Evolutionary conservation across 1,284 basidiomycete genomes (phyloP), one percentile per base, ranked within the genome.

Genomic region (Rhodotorula sp.): DNA sequence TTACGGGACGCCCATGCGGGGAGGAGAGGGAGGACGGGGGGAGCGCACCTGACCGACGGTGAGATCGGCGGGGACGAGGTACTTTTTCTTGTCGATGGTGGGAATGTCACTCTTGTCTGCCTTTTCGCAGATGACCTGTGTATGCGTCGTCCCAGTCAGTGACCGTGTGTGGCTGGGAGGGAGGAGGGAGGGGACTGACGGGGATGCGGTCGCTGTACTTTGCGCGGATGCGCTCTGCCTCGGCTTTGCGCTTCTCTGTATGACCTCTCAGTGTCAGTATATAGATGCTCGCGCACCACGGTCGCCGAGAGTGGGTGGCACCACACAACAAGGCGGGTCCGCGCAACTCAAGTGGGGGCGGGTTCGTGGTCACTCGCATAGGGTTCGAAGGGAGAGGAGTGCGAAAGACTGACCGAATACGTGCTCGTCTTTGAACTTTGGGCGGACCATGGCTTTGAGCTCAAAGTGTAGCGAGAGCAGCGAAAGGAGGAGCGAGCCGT

Each of bases 71-170:
- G 96, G 96, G 6, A 99, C 96, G 59, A 99, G 86, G 79, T 99
- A 99, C 86, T 99, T 99, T 91, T 99, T 99, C 91, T 99, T 99
- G 86, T 99, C 96, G 80, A 99, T 98, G 29, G 94, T 95, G 0
- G 95, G 93, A 80, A 99, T 98, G 83, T 99, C 96, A 68, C 95
- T 96, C 80, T 92, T 88, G 84, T 99, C 95, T 64, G 94, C 95
- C 85, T 98, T 98, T 87, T 99, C 96, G 83, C 96, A 99, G 82
- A 99, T 99, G 75, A 99, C 95, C 94, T 97, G 74, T 26, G 14
- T 12, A 15, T 45, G n/a, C 33, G 15, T 17, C 22, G 24, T n/a
- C 24, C 2, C 24, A 7, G 51, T 22, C 4, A 6, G 18, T 4
- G 4, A 10, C 0, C 6, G 22, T 24, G 44, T 46, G 24, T 46